Conservation (phyloP, 768 basidiomycete species). For the Phanerodontia chrysosporium region DNA sequence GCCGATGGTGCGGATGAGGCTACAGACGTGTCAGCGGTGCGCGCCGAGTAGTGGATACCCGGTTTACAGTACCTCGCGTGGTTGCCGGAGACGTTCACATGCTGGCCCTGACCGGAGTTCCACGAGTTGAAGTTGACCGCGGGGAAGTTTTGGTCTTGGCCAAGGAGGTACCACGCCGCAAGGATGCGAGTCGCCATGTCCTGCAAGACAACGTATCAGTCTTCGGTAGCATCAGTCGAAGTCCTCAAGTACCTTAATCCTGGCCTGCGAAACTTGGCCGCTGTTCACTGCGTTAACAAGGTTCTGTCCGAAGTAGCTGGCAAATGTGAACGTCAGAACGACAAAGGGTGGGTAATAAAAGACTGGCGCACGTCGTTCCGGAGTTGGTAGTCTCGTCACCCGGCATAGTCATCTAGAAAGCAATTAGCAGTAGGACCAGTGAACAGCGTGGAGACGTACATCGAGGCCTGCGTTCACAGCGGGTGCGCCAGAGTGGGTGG, state of each 20-base stretch:
- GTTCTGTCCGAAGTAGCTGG: slow-evolving; percentile 55
- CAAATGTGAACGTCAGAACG: background rate
- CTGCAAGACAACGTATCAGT: slow-evolving; percentile 1
- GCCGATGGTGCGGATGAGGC: slow-evolving; percentile 39
- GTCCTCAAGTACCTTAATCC: slow-evolving; percentile 40
- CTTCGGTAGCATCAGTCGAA: slow-evolving; percentile 43
- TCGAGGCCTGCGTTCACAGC: slow-evolving; percentile 61
- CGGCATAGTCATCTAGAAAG: slow-evolving; percentile 65
- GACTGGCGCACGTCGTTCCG: background rate
- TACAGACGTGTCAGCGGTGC: background rate
- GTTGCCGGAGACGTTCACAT: slow-evolving; percentile 37
- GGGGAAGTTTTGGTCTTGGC: slow-evolving; percentile 51
- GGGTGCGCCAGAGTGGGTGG: slow-evolving; percentile 52
- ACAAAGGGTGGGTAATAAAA: background rate
- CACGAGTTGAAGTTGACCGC: slow-evolving; percentile 57
- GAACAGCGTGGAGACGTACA: slow-evolving; percentile 25
- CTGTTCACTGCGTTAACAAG: slow-evolving; percentile 57
- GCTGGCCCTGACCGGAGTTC: slow-evolving; percentile 27
- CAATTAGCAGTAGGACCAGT: background rate
- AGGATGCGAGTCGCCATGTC: slow-evolving; percentile 72
- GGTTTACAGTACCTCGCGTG: slow-evolving; percentile 24
- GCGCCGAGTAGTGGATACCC: too few relatives aligned
- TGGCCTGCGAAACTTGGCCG: slow-evolving; percentile 51
- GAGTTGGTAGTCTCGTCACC: slow-evolving; percentile 35
- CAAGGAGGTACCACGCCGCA: slow-evolving; percentile 54